Evolutionary conservation across 768 basidiomycete genomes (phyloP).

Genomic region (Serendipita indica): DNA sequence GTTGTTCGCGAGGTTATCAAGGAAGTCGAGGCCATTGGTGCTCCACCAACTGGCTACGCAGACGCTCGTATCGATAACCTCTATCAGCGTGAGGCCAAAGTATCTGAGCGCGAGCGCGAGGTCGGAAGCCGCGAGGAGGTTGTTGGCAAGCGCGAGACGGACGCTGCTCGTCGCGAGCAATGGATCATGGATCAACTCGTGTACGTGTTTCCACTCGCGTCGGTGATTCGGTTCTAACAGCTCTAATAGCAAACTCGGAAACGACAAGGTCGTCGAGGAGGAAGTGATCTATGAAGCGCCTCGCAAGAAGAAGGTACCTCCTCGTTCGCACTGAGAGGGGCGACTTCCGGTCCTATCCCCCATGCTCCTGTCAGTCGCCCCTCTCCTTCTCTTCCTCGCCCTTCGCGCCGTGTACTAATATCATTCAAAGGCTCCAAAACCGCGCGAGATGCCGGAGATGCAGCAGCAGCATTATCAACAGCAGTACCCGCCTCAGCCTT

Average conservation of each 20-base stretch:
- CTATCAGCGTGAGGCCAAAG: slow-evolving; percentile 70
- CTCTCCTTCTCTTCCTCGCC: background rate
- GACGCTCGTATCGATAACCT: slow-evolving; percentile 66
- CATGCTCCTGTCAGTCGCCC: slow-evolving; percentile 7
- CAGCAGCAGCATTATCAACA: too few relatives aligned
- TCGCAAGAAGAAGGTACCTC: slow-evolving; percentile 5
- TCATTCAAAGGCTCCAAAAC: too few relatives aligned
- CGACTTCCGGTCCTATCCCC: background rate
- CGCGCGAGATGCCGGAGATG: too few relatives aligned
- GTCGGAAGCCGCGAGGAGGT: slow-evolving; percentile 75
- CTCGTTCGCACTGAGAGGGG: background rate
- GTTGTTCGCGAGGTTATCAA: slow-evolving; percentile 47
- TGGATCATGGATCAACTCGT: slow-evolving; percentile 92
- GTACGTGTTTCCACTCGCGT: slow-evolving; percentile 32
- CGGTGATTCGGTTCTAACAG: background rate
- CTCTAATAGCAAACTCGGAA: background rate
- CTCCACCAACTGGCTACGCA: slow-evolving; percentile 67
- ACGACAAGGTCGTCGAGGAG: slow-evolving; percentile 4
- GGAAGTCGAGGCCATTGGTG: slow-evolving; percentile 47
- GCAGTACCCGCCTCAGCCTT: too few relatives aligned
- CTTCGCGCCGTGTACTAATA: too few relatives aligned
- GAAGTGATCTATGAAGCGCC: background rate
- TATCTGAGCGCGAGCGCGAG: slow-evolving; percentile 73
- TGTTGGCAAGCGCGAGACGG: slow-evolving; percentile 74
- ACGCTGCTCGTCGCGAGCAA: slow-evolving; percentile 68